These are phyloP conservation scores for Adiantum capillusveneris DNA, from an alignment of 75 land plant genomes.

Conservation along the genomic window DNA sequence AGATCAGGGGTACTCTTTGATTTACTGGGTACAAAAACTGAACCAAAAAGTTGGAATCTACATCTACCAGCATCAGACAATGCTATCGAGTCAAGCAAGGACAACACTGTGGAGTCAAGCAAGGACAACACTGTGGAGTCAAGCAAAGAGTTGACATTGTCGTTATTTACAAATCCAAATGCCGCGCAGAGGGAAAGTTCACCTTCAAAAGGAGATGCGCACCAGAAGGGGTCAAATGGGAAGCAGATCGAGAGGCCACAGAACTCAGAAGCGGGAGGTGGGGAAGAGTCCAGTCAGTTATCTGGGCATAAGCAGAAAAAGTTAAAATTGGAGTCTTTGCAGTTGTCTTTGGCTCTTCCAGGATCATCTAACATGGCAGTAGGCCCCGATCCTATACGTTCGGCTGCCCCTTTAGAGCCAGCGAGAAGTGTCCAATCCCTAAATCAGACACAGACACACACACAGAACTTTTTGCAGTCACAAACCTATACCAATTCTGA, in stretches of 20 bases:
- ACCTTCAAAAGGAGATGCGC: neutral
- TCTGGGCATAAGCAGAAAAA: conserved; percentile 35
- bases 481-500: conserved; percentile 48
- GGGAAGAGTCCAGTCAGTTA: conserved; percentile 10
- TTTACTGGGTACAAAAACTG: neutral
- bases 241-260: conserved; percentile 48
- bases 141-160: conserved; percentile 13
- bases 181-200: conserved; percentile 21
- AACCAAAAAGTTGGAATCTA: neutral
- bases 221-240: neutral
- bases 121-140: neutral
- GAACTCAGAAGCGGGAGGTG: conserved; percentile 23
- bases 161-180: conserved; percentile 5
- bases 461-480: conserved; percentile 18
- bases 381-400: conserved; percentile 11
- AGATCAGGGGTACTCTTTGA: neutral
- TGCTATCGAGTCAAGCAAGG: neutral
- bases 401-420: conserved; percentile 22
- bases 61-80: neutral
- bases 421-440: conserved; percentile 51
- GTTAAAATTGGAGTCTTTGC: conserved; percentile 49
- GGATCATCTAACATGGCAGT: conserved; percentile 41
- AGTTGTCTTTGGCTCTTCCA: conserved; percentile 75
- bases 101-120: neutral
- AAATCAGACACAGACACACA: conserved; percentile 22